A percentile compares a stretch with the other conserved stretches of the same genome.
phyloP scores from a whole-genome alignment of 176 grass and related monocot genomes.

The Dactylis glomerata region DNA sequence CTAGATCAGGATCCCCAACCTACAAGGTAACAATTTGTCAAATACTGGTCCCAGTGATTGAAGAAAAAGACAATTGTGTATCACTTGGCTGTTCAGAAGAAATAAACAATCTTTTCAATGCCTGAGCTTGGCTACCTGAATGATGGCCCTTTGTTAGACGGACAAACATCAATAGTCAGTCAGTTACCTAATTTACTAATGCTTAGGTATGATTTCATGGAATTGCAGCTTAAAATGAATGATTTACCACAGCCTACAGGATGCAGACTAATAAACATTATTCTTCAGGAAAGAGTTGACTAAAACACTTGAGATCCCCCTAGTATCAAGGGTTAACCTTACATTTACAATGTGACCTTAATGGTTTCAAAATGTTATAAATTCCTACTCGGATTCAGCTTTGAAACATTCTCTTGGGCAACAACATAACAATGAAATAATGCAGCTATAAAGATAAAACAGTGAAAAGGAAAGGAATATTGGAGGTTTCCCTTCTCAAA shows the following conservation, averaged over 20 bases:
- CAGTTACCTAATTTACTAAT: background rate
- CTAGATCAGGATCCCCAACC: slow-evolving; percentile 94
- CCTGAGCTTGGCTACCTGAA: background rate
- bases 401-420: background rate
- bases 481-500: background rate
- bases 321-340: background rate
- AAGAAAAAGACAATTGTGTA: background rate
- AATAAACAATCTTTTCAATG: background rate
- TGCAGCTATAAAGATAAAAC: slow-evolving; percentile 21
- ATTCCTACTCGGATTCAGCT: background rate
- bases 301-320: background rate
- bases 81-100: slow-evolving; percentile 1
- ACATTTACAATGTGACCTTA: background rate
- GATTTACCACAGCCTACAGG: background rate
- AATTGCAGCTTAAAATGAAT: background rate
- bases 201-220: slow-evolving; percentile 8
- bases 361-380: background rate
- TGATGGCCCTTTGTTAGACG: background rate
- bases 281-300: background rate
- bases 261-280: background rate
- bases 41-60: background rate
- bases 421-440: background rate
- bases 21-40: slow-evolving; percentile 25
- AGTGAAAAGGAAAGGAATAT: background rate
- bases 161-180: slow-evolving; percentile 4